Percentiles rank a stretch among this genome's conserved stretches.
These are phyloP conservation scores for Diaporthe australafricana DNA, from an alignment of 2,329 filamentous ascomycete species.

Conservation along the genomic window DNA sequence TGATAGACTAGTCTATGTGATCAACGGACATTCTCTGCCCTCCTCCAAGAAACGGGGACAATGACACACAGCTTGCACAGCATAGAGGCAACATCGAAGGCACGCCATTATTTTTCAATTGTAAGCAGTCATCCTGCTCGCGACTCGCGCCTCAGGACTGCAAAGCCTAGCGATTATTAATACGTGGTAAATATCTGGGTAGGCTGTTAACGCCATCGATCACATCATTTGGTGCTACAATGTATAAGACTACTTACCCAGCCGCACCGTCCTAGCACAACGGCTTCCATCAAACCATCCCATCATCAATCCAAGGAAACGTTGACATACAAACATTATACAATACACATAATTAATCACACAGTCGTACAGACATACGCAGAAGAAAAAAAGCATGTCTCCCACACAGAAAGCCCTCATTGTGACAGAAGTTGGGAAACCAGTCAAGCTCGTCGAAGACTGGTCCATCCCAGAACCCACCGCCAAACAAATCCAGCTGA, in stretches of 20 bases:
- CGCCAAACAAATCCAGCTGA: conserved; percentile 50
- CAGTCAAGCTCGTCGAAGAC: conserved; percentile 39
- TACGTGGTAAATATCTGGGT: not conserved
- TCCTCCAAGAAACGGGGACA: no score
- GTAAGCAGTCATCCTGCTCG: not conserved
- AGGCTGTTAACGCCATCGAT: not conserved
- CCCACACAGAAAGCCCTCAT: conserved; percentile 43
- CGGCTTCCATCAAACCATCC: not conserved
- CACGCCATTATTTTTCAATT: not conserved
- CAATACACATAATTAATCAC: no score
- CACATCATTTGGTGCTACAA: not conserved
- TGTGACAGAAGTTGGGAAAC: conserved; percentile 43
- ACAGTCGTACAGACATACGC: not conserved
- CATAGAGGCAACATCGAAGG: not conserved
- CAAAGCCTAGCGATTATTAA: not conserved
- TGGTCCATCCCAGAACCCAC: conserved; percentile 46
- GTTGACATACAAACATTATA: no score
- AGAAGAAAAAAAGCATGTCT: conserved; percentile 1
- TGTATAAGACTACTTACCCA: not conserved
- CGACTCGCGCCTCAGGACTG: not conserved
- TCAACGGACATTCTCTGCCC: no score
- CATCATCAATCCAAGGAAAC: not conserved
- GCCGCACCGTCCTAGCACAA: not conserved
- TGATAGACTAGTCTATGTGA: no score
- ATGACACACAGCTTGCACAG: not conserved